These are phyloP conservation scores for Leishmania guyanensis DNA, from an alignment of 208 protist species.

Conservation along the genomic window DNA sequence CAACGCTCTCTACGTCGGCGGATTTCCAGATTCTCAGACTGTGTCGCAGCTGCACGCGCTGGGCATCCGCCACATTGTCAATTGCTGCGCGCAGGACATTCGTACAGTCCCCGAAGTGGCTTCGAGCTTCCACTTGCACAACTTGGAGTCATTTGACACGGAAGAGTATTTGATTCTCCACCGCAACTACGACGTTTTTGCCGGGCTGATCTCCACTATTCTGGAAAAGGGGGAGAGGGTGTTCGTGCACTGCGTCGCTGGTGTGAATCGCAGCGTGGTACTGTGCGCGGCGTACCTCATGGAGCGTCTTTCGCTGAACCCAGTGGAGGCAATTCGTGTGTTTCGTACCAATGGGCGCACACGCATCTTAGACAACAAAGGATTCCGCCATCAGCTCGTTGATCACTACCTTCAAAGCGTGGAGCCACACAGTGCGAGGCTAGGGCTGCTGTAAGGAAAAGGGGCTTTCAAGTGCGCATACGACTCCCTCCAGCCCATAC, in stretches of 20 bases:
- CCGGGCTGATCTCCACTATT: constrained; percentile 45
- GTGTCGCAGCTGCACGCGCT: constrained; percentile 49
- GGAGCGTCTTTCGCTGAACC: constrained; percentile 49
- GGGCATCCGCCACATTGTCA: constrained; percentile 73
- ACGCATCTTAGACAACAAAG: constrained; percentile 75
- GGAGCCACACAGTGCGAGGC: constrained; percentile 10
- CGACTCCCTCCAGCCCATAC: not conserved
- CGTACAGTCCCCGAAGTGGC: constrained; percentile 32
- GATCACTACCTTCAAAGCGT: constrained; percentile 76
- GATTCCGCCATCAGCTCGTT: constrained; percentile 84
- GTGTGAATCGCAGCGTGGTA: constrained; percentile 85
- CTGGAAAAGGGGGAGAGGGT: constrained; percentile 51
- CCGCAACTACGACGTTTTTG: constrained; percentile 74
- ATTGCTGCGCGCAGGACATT: constrained; percentile 76
- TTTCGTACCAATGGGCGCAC: constrained; percentile 60
- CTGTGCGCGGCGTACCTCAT: constrained; percentile 86
- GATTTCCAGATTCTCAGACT: constrained; percentile 67
- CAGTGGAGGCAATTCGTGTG: constrained; percentile 54
- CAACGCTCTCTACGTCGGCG: constrained; percentile 73
- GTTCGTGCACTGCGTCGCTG: constrained; percentile 89
- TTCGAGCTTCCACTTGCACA: constrained; percentile 46
- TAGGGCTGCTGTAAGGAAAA: constrained; percentile 6
- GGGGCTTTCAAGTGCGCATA: not conserved
- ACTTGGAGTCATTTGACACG: constrained; percentile 53
- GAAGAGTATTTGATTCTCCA: constrained; percentile 84